Conservation (phyloP, 2,329 filamentous ascomycete genomes). For the Fusarium beomiforme region DNA sequence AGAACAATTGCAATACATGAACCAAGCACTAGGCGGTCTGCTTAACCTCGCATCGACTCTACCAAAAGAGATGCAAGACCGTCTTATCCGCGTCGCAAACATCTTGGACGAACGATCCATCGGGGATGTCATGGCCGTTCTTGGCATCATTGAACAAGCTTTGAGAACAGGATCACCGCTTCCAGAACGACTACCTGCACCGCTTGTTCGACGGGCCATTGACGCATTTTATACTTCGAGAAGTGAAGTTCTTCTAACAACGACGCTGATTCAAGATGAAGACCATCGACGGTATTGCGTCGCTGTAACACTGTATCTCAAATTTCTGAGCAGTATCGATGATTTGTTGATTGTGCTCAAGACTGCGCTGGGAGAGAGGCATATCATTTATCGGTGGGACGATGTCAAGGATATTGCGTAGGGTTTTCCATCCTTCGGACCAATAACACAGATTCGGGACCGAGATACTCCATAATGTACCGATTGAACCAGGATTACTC, state of each 20-base stretch:
- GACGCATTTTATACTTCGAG: slow-evolving; percentile 37
- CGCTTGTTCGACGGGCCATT: slow-evolving; percentile 52
- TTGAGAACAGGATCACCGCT: slow-evolving; percentile 59
- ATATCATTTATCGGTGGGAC: slow-evolving; percentile 46
- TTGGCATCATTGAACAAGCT: slow-evolving; percentile 57
- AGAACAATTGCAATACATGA: slow-evolving; percentile 47
- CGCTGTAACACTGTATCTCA: slow-evolving; percentile 55
- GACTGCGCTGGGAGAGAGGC: slow-evolving; percentile 54
- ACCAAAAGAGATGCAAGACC: slow-evolving; percentile 52
- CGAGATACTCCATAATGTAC: neutral
- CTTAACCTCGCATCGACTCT: slow-evolving; percentile 49
- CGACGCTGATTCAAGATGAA: slow-evolving; percentile 51
- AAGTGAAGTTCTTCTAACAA: slow-evolving; percentile 45
- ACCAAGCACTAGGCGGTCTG: slow-evolving; percentile 47
- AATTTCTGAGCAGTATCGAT: slow-evolving; percentile 55
- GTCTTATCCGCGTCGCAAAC: slow-evolving; percentile 51
- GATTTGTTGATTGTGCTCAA: slow-evolving; percentile 58
- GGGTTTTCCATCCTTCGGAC: neutral
- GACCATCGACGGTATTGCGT: slow-evolving; percentile 59
- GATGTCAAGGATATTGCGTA: slow-evolving; percentile 15
- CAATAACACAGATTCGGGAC: neutral
- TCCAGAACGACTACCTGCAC: slow-evolving; percentile 59
- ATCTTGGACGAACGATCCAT: slow-evolving; percentile 56
- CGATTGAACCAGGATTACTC: neutral
- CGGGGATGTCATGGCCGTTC: slow-evolving; percentile 61